Evolutionary conservation across 495 filamentous ascomycete species (phyloP).

Genomic region (Aspergillus olivimuriae): DNA sequence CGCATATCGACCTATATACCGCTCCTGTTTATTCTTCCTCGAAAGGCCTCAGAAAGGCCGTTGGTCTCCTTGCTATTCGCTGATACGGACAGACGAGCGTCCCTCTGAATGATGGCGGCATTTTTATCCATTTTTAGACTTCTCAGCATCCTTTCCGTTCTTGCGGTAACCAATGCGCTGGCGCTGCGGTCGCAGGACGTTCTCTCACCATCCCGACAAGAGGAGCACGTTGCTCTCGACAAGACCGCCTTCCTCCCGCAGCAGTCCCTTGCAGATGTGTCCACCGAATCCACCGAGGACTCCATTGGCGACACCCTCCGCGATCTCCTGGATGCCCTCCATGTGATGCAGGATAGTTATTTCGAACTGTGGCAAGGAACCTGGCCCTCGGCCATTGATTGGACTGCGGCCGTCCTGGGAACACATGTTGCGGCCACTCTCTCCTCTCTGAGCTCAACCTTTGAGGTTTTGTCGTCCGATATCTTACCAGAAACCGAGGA

Average conservation of each 20-base stretch:
- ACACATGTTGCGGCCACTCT: conserved; percentile 72
- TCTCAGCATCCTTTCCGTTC: conserved; percentile 18
- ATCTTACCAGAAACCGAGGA: conserved; percentile 21
- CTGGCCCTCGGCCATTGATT: conserved; percentile 87
- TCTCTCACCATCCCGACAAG: conserved; percentile 9
- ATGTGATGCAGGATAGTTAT: conserved; percentile 69
- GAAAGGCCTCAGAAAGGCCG: background rate
- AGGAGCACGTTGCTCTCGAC: conserved; percentile 10
- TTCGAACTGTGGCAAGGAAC: conserved; percentile 73
- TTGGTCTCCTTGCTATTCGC: no score
- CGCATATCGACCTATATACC: no score
- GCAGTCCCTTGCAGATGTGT: conserved; percentile 3
- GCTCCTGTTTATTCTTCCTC: conserved; percentile 1
- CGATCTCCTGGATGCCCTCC: conserved; percentile 53
- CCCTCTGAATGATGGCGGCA: conserved; percentile 6
- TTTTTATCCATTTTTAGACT: conserved; percentile 12
- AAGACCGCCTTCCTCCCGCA: conserved; percentile 2
- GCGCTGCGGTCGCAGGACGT: conserved; percentile 23
- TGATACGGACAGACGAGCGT: background rate
- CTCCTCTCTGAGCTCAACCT: conserved; percentile 49
- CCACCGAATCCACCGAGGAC: conserved; percentile 5
- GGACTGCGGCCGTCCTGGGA: conserved; percentile 84
- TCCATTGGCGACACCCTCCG: conserved; percentile 23
- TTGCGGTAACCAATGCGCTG: conserved; percentile 23
- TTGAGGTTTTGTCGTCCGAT: conserved; percentile 13